Evolutionary conservation across 106 monocot species (phyloP).

Genomic region (Gastrodia elata): DNA sequence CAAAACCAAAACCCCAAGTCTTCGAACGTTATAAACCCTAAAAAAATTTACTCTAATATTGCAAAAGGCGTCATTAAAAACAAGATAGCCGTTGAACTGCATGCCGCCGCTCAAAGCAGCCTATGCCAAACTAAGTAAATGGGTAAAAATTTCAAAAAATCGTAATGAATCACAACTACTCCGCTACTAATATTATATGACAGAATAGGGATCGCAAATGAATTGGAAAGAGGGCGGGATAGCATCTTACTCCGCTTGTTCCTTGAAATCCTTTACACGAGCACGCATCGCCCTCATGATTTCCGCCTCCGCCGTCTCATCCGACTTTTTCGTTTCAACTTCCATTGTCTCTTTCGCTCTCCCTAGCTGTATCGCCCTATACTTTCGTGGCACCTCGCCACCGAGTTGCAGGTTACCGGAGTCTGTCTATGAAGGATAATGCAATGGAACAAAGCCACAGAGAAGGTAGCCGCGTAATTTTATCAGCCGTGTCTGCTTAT

Average conservation of each 20-base stretch:
- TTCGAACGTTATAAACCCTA: neutral
- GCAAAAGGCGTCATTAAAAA: neutral
- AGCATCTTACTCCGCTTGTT: constrained; percentile 28
- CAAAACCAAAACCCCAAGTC: neutral
- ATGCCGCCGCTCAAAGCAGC: neutral
- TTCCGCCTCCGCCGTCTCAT: constrained; percentile 21
- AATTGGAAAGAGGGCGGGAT: neutral
- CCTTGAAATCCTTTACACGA: constrained; percentile 32
- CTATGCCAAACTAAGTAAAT: neutral
- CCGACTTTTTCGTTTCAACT: constrained; percentile 5
- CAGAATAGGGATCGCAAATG: neutral
- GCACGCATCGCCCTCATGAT: constrained; percentile 26
- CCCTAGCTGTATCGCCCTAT: neutral
- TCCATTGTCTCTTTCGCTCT: constrained; percentile 5
- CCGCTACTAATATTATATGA: neutral
- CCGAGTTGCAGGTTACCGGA: neutral
- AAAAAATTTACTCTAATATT: neutral
- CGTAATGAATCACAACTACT: neutral
- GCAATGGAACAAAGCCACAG: too few species aligned
- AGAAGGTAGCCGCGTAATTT: too few species aligned
- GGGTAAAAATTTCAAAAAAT: neutral
- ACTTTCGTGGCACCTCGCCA: neutral
- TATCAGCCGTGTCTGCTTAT: too few species aligned
- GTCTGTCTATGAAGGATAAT: neutral
- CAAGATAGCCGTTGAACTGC: neutral